These are phyloP conservation scores for Fusarium caatingaense DNA, from an alignment of 2,329 filamentous ascomycete species.

Conservation along the genomic window DNA sequence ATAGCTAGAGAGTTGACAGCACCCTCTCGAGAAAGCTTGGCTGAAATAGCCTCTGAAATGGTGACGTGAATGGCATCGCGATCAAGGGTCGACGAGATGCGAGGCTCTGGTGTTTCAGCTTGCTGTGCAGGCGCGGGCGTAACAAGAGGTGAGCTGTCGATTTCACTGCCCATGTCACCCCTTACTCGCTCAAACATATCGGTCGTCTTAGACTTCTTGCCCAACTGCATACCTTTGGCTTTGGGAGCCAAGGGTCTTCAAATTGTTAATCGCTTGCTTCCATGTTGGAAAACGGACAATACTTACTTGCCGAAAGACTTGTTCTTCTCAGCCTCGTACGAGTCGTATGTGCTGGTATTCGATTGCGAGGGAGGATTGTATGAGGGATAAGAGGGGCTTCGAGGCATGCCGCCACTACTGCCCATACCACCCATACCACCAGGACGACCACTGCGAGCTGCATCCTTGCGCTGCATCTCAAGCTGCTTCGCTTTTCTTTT, in stretches of 20 bases:
- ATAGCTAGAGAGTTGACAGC: slow-evolving; percentile 86
- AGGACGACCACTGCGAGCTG: slow-evolving; percentile 73
- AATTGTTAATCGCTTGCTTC: slow-evolving; percentile 18
- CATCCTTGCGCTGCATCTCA: slow-evolving; percentile 98
- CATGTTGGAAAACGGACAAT: background rate
- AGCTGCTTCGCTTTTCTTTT: slow-evolving; percentile 99
- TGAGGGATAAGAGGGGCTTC: slow-evolving; percentile 85
- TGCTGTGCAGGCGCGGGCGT: slow-evolving; percentile 63
- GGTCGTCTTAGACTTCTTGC: slow-evolving; percentile 97
- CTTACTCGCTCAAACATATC: slow-evolving; percentile 98
- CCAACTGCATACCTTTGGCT: slow-evolving; percentile 98
- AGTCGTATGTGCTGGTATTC: slow-evolving; percentile 86
- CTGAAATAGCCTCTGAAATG: slow-evolving; percentile 89
- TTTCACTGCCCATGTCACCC: slow-evolving; percentile 88
- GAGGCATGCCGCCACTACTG: slow-evolving; percentile 63
- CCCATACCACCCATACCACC: slow-evolving; percentile 49
- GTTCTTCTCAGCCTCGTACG: slow-evolving; percentile 97
- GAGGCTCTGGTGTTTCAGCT: slow-evolving; percentile 65
- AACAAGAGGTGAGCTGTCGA: slow-evolving; percentile 81
- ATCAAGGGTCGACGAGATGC: slow-evolving; percentile 75
- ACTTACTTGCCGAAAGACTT: slow-evolving; percentile 83
- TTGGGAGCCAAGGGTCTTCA: slow-evolving; percentile 73
- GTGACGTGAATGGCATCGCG: slow-evolving; percentile 89
- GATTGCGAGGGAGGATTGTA: slow-evolving; percentile 85
- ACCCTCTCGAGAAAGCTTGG: slow-evolving; percentile 89